Percentiles rank a stretch among this genome's conserved stretches.
Evolutionary conservation across 1,284 basidiomycete genomes (phyloP).

Genomic region (Marasmius tenuissimus): DNA sequence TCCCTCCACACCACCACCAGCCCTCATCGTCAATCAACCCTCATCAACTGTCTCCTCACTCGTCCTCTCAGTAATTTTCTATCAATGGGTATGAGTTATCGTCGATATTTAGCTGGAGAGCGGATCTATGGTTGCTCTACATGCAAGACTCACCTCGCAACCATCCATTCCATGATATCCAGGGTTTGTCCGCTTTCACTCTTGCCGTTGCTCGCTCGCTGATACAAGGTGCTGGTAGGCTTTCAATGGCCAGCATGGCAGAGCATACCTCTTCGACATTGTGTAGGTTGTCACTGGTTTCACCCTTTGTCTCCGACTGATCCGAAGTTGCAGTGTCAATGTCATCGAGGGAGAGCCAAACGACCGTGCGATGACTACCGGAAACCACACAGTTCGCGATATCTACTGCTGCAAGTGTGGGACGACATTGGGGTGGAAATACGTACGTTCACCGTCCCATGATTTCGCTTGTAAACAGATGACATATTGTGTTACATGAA

Average conservation of each 20-base stretch:
- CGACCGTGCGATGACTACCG: slow-evolving; percentile 96
- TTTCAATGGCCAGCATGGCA: slow-evolving; percentile 93
- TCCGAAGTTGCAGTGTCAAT: slow-evolving; percentile 70
- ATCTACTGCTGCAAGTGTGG: slow-evolving; percentile 91
- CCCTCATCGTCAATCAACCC: neutral
- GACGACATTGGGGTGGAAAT: slow-evolving; percentile 93
- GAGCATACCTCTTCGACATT: slow-evolving; percentile 90
- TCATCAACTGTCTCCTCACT: neutral
- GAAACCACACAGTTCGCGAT: slow-evolving; percentile 94
- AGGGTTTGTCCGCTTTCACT: slow-evolving; percentile 53
- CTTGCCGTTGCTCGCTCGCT: neutral
- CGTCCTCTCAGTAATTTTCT: neutral
- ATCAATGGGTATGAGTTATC: slow-evolving; percentile 85
- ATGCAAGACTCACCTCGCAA: slow-evolving; percentile 93
- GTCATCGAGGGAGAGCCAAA: slow-evolving; percentile 84
- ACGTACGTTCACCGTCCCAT: slow-evolving; percentile 59
- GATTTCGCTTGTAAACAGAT: slow-evolving; percentile 10
- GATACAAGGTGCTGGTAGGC: slow-evolving; percentile 48
- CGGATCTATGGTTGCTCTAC: slow-evolving; percentile 89
- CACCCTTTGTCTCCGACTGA: slow-evolving; percentile 13
- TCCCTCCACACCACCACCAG: slow-evolving; percentile 1
- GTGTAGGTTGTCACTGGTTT: slow-evolving; percentile 61
- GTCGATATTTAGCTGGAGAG: slow-evolving; percentile 84
- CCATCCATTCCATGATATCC: slow-evolving; percentile 90
- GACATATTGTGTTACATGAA: neutral